Percentiles rank a stretch among this genome's conserved stretches.
phyloP scores from a whole-genome alignment of 2,329 filamentous ascomycete genomes.

The Blastomyces silverae region DNA sequence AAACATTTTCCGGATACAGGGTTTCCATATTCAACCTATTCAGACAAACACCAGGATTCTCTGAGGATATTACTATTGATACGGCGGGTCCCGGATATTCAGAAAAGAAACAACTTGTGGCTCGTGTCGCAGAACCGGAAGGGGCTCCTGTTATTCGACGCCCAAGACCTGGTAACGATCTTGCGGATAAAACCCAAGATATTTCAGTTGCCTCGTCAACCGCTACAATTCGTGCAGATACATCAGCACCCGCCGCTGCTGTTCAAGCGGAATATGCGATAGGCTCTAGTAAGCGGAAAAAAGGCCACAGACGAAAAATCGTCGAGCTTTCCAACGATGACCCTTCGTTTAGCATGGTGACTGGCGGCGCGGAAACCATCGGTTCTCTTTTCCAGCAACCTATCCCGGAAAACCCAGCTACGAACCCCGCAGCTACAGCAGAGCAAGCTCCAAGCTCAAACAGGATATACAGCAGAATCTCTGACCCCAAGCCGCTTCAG shows the following conservation, averaged over 20 bases:
- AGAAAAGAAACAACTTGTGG: constrained; percentile 76
- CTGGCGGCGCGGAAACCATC: background rate
- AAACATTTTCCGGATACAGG: constrained; percentile 76
- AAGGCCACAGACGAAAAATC: constrained; percentile 51
- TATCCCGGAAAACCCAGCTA: background rate
- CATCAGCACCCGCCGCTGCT: constrained; percentile 17
- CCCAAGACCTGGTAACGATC: constrained; percentile 53
- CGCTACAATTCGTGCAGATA: constrained; percentile 9
- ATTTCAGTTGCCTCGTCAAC: constrained; percentile 18
- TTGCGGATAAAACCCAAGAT: constrained; percentile 16
- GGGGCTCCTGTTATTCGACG: constrained; percentile 72
- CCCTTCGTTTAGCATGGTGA: constrained; percentile 1
- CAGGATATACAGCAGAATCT: background rate
- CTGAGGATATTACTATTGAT: constrained; percentile 85
- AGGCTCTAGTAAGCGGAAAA: constrained; percentile 40
- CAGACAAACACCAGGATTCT: constrained; percentile 79
- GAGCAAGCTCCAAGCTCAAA: background rate
- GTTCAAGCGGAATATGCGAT: constrained; percentile 26
- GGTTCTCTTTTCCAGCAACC: constrained; percentile 1
- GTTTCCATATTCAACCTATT: constrained; percentile 95
- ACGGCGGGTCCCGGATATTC: constrained; percentile 72
- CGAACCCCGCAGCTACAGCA: background rate
- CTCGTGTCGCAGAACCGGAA: constrained; percentile 68
- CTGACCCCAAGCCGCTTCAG: background rate
- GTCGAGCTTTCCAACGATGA: constrained; percentile 51